A percentile compares a stretch with the other conserved stretches of the same genome.
phyloP scores from a whole-genome alignment of 805 yeast genomes.

The Yamadazyma insecticola region DNA sequence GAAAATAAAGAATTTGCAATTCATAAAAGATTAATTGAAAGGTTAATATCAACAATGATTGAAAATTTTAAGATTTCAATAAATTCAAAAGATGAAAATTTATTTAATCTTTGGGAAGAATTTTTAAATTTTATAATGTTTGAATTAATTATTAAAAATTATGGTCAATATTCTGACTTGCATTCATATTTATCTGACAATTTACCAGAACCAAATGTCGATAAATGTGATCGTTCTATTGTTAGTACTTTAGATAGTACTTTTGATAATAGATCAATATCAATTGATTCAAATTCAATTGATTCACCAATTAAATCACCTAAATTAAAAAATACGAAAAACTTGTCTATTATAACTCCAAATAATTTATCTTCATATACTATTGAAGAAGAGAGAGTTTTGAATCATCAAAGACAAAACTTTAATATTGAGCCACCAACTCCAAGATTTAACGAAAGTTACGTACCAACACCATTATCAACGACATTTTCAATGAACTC shows the following conservation, averaged over 20 bases:
- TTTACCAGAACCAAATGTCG: constrained; percentile 12
- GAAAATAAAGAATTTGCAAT: constrained; percentile 4
- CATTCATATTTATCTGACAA: background rate
- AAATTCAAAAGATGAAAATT: constrained; percentile 4
- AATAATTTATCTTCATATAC: constrained; percentile 4
- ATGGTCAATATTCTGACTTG: constrained; percentile 5
- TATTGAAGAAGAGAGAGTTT: constrained; percentile 8
- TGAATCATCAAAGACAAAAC: constrained; percentile 9
- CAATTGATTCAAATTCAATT: background rate
- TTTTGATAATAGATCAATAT: background rate
- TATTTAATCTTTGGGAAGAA: constrained; percentile 17
- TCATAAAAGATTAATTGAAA: constrained; percentile 11
- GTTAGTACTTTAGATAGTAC: background rate
- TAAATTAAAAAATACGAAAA: constrained; percentile 23
- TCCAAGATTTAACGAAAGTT: constrained; percentile 6
- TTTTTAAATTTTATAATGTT: constrained; percentile 15
- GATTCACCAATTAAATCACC: constrained; percentile 2
- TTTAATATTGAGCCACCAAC: constrained; percentile 12
- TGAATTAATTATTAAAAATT: constrained; percentile 10
- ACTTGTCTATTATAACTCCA: constrained; percentile 20
- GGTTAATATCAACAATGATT: constrained; percentile 13
- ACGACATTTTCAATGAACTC: constrained; percentile 10
- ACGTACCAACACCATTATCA: constrained; percentile 9
- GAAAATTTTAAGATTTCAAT: constrained; percentile 14
- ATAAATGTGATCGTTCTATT: constrained; percentile 2